Base-by-base conservation (phyloP, 2,329 filamentous ascomycete species). In the Talaromyces sp. region DNA sequence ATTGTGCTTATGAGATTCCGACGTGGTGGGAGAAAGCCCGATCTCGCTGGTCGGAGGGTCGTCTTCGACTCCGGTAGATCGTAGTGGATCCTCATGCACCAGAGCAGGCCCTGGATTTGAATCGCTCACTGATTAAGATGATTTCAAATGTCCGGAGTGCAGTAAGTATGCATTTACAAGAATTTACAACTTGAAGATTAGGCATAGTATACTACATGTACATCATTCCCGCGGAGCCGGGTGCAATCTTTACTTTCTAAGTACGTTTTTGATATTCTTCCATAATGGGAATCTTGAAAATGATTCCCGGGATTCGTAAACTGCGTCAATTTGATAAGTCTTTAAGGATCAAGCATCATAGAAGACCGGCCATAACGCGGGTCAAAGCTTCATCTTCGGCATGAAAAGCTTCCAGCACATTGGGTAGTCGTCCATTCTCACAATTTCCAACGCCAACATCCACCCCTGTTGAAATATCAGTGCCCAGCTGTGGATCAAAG, bases 1-100 rank as follows among this genome's bases (percentile, higher is more conserved):
- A 93, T 71, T 87, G 82, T 74, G 83, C 85, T 0, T 89, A 91
- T 63, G 71, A 73, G 52, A 45, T 76, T 41, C 74, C 76, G 0
- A 52, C 13, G 0, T 54, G 66, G 29, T 60, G 65, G 45, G 64
- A 70, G 14, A 59, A 59, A 32, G 50, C 60, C 1, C 60, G 61
- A 10, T 51, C 46, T 20, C 61, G 66, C n/a, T 69, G 65, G 62
- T 59, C 50, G 2, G 60, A 69, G 44, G 69, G 72, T 10, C 64
- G 68, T 24, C 65, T 75, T 19, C 62, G 60, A 27, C 52, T 69
- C 39, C 40, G 47, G 16, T 52, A 52, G 17, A 20, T 39, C 11
- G 4, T 11, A 4, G 11, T 35, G n/a, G 11, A 35, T 35, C n/a
- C n/a, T n/a, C 11, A 14, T 14, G 11, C 14, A 35, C 32, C 5